These are phyloP conservation scores for Eutypa lata DNA, from an alignment of 2,329 filamentous ascomycete genomes.

Conservation along the genomic window DNA sequence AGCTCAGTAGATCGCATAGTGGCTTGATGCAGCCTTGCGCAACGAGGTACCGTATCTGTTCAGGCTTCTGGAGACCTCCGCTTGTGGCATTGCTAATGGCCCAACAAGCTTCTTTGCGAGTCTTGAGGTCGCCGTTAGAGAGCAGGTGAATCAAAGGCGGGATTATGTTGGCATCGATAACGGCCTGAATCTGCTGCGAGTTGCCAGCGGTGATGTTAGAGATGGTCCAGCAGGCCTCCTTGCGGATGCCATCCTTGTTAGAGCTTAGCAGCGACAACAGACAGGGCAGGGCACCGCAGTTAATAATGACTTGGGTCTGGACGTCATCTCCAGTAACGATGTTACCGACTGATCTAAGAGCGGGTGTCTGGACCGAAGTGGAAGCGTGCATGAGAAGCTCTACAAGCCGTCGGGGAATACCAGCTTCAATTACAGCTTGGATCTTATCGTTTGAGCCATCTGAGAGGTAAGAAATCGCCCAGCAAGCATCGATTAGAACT, in stretches of 20 bases:
- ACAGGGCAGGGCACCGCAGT: constrained; percentile 89
- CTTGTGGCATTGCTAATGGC: constrained; percentile 98
- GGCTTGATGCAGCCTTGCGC: constrained; percentile 94
- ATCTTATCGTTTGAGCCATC: constrained; percentile 99
- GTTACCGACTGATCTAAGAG: constrained; percentile 94
- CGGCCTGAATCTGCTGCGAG: constrained; percentile 93
- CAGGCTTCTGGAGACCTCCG: constrained; percentile 95
- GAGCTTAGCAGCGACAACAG: constrained; percentile 93
- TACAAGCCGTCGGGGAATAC: constrained; percentile 92
- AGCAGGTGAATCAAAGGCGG: constrained; percentile 93
- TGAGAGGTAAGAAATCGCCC: constrained; percentile 98
- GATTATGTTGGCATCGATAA: constrained; percentile 96
- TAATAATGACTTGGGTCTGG: constrained; percentile 99
- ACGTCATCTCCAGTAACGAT: constrained; percentile 98
- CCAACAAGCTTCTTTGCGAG: constrained; percentile 98
- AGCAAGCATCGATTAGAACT: constrained; percentile 97
- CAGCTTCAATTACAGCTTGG: constrained; percentile 96
- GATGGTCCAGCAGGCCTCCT: constrained; percentile 99
- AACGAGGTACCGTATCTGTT: constrained; percentile 96
- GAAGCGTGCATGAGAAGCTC: constrained; percentile 98
- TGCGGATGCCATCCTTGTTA: constrained; percentile 97
- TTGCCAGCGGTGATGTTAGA: constrained; percentile 99
- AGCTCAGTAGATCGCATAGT: constrained; percentile 88
- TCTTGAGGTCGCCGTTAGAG: constrained; percentile 97
- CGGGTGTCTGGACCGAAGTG: constrained; percentile 96